Conservation (phyloP, 1,284 basidiomycete genomes). For the Naganishia albida region DNA sequence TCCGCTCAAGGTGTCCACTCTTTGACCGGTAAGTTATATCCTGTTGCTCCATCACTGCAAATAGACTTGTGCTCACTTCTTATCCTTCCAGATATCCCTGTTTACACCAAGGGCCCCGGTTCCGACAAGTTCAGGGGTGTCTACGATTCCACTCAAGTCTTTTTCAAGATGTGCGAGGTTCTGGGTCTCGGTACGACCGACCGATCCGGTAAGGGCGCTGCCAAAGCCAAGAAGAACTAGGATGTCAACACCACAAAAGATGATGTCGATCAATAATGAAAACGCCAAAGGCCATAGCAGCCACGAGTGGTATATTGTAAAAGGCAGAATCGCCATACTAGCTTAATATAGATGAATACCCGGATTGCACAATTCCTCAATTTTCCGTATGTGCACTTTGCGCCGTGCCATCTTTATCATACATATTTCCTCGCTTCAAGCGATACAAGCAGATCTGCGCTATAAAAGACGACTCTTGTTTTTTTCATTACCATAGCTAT, state of each 20-base stretch:
- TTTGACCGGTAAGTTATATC: slow-evolving; percentile 25
- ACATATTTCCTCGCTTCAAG: too few relatives aligned
- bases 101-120: slow-evolving; percentile 52
- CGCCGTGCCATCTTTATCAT: too few relatives aligned
- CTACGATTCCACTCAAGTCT: slow-evolving; percentile 48
- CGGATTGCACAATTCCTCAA: too few relatives aligned
- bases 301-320: neutral
- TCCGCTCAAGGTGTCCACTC: slow-evolving; percentile 53
- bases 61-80: neutral
- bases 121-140: slow-evolving; percentile 53
- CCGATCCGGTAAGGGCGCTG: neutral
- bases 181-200: slow-evolving; percentile 42
- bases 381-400: too few relatives aligned
- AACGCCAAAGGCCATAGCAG: neutral
- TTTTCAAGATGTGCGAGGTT: slow-evolving; percentile 51
- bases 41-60: too few relatives aligned
- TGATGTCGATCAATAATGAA: neutral
- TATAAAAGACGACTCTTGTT: too few relatives aligned
- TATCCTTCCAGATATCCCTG: slow-evolving; percentile 46
- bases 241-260: neutral
- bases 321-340: neutral
- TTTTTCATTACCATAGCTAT: too few relatives aligned
- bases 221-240: slow-evolving; percentile 7
- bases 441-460: too few relatives aligned
- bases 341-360: neutral